Conservation (phyloP, 1,139 yeast species). For the Suhomyces bribrorum region DNA sequence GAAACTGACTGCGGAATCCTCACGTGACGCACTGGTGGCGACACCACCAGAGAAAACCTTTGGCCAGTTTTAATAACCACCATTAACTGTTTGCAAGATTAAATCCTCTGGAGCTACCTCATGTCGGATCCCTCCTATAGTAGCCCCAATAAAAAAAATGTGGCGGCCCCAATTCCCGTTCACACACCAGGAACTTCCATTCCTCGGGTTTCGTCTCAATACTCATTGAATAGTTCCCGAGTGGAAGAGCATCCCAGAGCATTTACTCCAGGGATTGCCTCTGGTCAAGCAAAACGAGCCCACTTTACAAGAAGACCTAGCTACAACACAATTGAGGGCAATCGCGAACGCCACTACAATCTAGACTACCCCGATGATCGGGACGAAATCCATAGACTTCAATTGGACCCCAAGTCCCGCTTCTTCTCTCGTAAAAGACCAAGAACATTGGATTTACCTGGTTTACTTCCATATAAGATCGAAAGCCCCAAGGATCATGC, state of each 20-base stretch:
- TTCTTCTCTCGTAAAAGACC: conserved; percentile 55
- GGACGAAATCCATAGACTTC: conserved; percentile 38
- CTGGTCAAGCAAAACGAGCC: background rate
- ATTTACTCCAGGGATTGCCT: conserved; percentile 8
- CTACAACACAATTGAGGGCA: conserved; percentile 34
- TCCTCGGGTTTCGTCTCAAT: conserved; percentile 12
- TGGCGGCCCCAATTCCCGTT: conserved; percentile 26
- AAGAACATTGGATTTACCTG: conserved; percentile 60
- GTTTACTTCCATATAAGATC: conserved; percentile 72
- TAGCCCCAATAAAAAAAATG: conserved; percentile 1
- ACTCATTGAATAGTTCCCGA: conserved; percentile 1
- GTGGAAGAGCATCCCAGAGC: conserved; percentile 9
- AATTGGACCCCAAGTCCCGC: conserved; percentile 52
- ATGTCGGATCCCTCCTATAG: conserved; percentile 2
- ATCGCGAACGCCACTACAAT: conserved; percentile 50
- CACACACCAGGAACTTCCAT: conserved; percentile 9
- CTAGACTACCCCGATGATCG: conserved; percentile 59
- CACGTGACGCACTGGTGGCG: conserved; percentile 4
- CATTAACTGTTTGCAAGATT: no score
- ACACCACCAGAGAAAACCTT: background rate
- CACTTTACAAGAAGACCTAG: conserved; percentile 32
- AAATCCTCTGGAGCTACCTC: background rate
- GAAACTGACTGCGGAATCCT: background rate
- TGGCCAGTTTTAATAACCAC: no score
- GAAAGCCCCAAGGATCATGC: conserved; percentile 74